A percentile compares a stretch with the other conserved stretches of the same genome.
Evolutionary conservation across 345 rosid genomes (phyloP).

Genomic region (Toxicodendron radicans): DNA sequence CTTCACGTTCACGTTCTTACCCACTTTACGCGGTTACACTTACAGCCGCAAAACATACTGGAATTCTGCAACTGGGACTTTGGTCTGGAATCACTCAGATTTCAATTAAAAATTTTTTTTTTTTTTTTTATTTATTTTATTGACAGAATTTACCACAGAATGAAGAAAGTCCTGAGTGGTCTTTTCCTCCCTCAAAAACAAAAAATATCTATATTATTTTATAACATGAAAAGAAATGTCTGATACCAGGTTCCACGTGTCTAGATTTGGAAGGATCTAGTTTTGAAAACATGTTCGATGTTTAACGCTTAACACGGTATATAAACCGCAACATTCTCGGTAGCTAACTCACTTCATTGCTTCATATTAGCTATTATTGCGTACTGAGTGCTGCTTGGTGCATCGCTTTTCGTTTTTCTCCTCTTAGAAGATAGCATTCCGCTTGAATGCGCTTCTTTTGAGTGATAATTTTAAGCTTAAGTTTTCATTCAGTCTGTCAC

Average conservation of each 20-base stretch:
- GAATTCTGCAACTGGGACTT: neutral
- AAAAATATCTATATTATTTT: constrained; percentile 7
- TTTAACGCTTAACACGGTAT: constrained; percentile 9
- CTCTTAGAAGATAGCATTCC: constrained; percentile 25
- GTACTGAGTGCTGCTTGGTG: neutral
- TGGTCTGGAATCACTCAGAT: too few species aligned
- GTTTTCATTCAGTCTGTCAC: neutral
- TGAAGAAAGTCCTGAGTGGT: neutral
- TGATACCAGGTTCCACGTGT: constrained; percentile 18
- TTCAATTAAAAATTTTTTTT: too few species aligned
- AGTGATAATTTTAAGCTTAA: neutral
- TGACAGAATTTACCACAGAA: neutral
- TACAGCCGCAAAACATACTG: neutral
- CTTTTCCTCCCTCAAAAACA: neutral
- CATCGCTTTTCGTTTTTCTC: neutral
- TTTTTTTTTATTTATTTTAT: too few species aligned
- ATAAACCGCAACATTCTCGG: neutral
- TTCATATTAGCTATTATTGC: neutral
- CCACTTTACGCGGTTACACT: neutral
- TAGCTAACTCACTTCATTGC: neutral
- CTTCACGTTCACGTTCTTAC: neutral
- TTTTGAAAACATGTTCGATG: neutral
- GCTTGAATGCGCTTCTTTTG: constrained; percentile 34
- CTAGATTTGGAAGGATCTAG: constrained; percentile 19
- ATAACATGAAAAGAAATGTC: neutral